Evolutionary conservation across 202 grass and related monocot species (phyloP), one percentile per base, ranked within the genome.

Genomic region (Musa balbisiana): DNA sequence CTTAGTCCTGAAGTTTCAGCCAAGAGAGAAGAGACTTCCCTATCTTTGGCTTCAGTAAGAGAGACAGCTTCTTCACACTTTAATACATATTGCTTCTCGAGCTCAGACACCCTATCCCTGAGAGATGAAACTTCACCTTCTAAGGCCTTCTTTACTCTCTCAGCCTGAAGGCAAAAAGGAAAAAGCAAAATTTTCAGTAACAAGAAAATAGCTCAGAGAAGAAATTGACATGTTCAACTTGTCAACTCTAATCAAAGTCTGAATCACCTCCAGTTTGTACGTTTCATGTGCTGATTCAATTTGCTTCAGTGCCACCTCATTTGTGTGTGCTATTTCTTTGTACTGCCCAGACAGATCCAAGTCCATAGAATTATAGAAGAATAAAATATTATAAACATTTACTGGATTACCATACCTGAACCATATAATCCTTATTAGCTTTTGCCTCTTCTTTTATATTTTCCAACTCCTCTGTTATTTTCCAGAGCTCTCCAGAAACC

Each of bases 391-490:
- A 6, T 43, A 43, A 43, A 6, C 33, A 43, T 43, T 43, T 43
- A 43, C 33, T 43, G 33, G 49, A 68, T 55, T 27, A 76, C 33
- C 43, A 72, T 75, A 99, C 95, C 91, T 99, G 95, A 73, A 92
- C 69, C 95, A 99, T 94, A 77, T 92, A 99, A 85, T 80, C 91
- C 86, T 94, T 99, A 82, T 99, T 94, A 65, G 87, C 89, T 64
- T 84, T 83, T 68, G 95, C 87, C 84, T 99, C 95, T 75, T 99
- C 95, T 71, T 85, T 99, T 67, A 85, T 73, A 69, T 94, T 99
- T 55, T 89, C 91, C 78, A 99, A 82, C 72, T 94, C 91, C 80
- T 92, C 95, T 87, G 88, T 90, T 69, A 85, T 65, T 81, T 84
- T 90, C 85, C 90, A 94, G 9, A 86, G 60, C 56, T 94, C 91